A percentile compares a stretch with the other conserved stretches of the same genome.
These are phyloP conservation scores for Trichophyton schoenleinii DNA, from an alignment of 2,329 filamentous ascomycete species.

Conservation along the genomic window DNA sequence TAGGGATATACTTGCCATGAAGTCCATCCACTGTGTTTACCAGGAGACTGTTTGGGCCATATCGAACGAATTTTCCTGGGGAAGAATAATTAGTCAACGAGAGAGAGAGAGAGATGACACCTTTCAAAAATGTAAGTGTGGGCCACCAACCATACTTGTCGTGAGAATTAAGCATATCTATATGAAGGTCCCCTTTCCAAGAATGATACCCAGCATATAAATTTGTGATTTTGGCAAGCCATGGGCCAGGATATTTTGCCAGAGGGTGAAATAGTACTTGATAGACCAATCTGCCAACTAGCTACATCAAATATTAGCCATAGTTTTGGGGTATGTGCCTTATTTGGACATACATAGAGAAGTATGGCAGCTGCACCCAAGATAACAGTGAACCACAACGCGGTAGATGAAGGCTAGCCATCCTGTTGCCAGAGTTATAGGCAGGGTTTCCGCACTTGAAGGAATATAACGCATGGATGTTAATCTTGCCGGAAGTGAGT, in stretches of 20 bases:
- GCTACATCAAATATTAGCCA: neutral
- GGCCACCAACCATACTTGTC: neutral
- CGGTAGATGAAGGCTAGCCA: neutral
- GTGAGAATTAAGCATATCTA: neutral
- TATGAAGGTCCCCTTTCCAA: neutral
- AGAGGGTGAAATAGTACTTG: slow-evolving; percentile 1
- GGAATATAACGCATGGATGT: too few relatives aligned
- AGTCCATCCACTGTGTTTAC: slow-evolving; percentile 11
- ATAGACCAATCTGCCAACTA: neutral
- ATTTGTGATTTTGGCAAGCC: neutral
- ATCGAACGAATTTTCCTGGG: neutral
- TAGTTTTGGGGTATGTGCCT: neutral
- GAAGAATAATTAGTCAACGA: neutral
- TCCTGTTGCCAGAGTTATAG: too few relatives aligned
- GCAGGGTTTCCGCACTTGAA: too few relatives aligned
- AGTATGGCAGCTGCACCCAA: neutral
- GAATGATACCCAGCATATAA: neutral
- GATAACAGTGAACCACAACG: neutral
- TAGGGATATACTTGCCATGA: slow-evolving; percentile 62
- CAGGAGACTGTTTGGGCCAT: neutral
- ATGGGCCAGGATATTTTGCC: neutral
- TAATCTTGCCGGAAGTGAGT: too few relatives aligned
- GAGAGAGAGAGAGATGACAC: neutral
- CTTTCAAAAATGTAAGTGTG: neutral
- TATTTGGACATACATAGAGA: neutral